phyloP scores from a whole-genome alignment of 495 filamentous ascomycete genomes.

The Tricharina praecox region DNA sequence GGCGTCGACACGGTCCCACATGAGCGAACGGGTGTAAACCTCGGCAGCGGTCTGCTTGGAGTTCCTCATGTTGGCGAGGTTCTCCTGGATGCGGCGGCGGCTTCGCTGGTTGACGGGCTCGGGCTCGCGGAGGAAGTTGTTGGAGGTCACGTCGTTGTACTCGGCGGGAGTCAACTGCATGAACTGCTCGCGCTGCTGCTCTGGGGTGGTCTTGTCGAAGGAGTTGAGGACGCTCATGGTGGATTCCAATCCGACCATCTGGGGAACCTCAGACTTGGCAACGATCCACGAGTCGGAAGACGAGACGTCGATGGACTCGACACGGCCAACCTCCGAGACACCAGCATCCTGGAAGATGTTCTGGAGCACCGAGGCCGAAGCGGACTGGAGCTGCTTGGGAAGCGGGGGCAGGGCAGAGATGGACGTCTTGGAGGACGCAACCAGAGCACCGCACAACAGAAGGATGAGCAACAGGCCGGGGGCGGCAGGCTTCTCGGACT shows the following conservation, averaged over 20 bases:
- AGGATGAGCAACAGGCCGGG: constrained; percentile 56
- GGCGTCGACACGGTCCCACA: constrained; percentile 84
- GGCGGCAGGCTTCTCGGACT: constrained; percentile 45
- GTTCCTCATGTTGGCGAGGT: constrained; percentile 61
- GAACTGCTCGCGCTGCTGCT: constrained; percentile 77
- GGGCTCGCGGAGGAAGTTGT: constrained; percentile 42
- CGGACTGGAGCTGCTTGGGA: constrained; percentile 81
- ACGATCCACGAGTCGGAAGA: constrained; percentile 21
- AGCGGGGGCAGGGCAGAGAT: constrained; percentile 60
- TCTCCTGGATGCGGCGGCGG: constrained; percentile 63
- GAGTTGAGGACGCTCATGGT: constrained; percentile 25
- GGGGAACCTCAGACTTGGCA: constrained; percentile 25
- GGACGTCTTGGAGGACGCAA: constrained; percentile 61
- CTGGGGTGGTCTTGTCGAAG: constrained; percentile 46
- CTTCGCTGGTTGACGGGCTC: constrained; percentile 35
- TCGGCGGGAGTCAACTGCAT: constrained; percentile 74
- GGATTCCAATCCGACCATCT: constrained; percentile 26
- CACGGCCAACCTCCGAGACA: constrained; percentile 29
- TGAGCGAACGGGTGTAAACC: constrained; percentile 78
- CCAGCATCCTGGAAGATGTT: constrained; percentile 72
- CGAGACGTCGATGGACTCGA: constrained; percentile 21
- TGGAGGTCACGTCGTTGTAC: constrained; percentile 70
- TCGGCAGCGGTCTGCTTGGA: constrained; percentile 54
- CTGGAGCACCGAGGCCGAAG: constrained; percentile 76
- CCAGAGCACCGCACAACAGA: constrained; percentile 89